Evolutionary conservation across 1,139 yeast genomes (phyloP), one percentile per base, ranked within the genome.

Genomic region (Taphrina pruni): DNA sequence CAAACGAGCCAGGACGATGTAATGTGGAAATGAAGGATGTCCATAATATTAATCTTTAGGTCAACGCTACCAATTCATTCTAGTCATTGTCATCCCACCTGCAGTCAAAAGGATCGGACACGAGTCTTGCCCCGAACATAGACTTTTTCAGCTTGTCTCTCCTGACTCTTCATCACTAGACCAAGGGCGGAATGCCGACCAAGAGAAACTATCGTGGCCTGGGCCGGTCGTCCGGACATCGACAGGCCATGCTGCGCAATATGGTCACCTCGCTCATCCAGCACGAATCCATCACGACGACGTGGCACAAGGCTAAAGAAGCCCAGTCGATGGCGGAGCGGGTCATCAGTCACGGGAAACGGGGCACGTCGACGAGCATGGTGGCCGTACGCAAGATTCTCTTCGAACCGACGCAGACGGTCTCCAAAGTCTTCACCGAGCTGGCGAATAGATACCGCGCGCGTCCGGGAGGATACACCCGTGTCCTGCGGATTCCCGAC

Each of bases 401-500:
- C 20, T 83, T 79, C 75, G 81, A 83, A 70, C 86, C 82, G 20
- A 79, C 81, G 9, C 74, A 75, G 58, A 79, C 83, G 0, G 74
- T 86, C 46, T 86, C 88, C 32, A 91, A 89, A 77, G 80, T 94
- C 60, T 82, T 89, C 71, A 83, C 82, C 17, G 92, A 86, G 62
- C 81, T 92, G 60, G 85, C 86, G 2, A 80, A 84, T 52, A 83
- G 97, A 73, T 93, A 89, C 76, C 77, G 81, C 8, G 76, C 79
- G 43, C 84, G 97, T 78, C 77, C 80, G 0, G 90, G 91, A 72
- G 98, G 98, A 1, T 94, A 88, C 80, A 92, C 98, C 14, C 85
- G 99, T 73, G 86, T 93, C 71, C 81, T 93, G 73, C 87, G 86
- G 75, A 81, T 95, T 72, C 98, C 94, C 78, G 92, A 95, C 43